phyloP scores from a whole-genome alignment of 805 yeast species.

The Candida sithepensis region DNA sequence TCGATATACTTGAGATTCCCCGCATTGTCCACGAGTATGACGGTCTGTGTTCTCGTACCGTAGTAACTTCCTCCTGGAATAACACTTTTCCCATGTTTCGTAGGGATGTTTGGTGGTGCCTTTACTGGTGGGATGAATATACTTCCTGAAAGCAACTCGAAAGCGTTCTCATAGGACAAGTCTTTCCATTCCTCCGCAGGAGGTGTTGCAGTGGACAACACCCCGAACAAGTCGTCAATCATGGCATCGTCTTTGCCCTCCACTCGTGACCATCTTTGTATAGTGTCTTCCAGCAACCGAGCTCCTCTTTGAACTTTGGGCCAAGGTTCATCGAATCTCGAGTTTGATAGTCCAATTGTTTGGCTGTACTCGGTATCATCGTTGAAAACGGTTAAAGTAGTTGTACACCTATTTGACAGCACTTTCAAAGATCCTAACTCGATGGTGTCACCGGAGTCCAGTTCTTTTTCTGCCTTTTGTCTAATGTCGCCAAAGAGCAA shows the following conservation, averaged over 20 bases:
- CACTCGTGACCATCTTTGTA: slow-evolving; percentile 17
- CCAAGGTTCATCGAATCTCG: slow-evolving; percentile 71
- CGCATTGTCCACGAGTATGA: slow-evolving; percentile 52
- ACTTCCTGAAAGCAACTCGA: slow-evolving; percentile 48
- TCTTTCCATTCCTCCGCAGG: slow-evolving; percentile 29
- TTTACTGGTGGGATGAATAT: slow-evolving; percentile 71
- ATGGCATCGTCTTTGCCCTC: slow-evolving; percentile 35
- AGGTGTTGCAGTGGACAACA: slow-evolving; percentile 45
- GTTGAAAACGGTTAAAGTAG: slow-evolving; percentile 16
- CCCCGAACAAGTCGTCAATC: slow-evolving; percentile 46
- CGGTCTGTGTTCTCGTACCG: slow-evolving; percentile 88
- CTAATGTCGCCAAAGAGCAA: slow-evolving; percentile 47
- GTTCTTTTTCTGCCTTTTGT: background rate
- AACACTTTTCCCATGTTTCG: slow-evolving; percentile 1
- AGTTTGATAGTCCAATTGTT: slow-evolving; percentile 62
- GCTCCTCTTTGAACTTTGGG: slow-evolving; percentile 63
- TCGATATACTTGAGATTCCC: slow-evolving; percentile 60
- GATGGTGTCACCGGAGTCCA: background rate
- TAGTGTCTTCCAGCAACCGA: slow-evolving; percentile 50
- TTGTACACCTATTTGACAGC: slow-evolving; percentile 46
- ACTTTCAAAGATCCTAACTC: slow-evolving; percentile 33
- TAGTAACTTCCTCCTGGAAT: slow-evolving; percentile 55
- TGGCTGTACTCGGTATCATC: background rate
- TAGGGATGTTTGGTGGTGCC: slow-evolving; percentile 14
- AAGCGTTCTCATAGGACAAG: slow-evolving; percentile 23